phyloP scores from a whole-genome alignment of 306 rosid genomes.

The Abrus pulchellus region DNA sequence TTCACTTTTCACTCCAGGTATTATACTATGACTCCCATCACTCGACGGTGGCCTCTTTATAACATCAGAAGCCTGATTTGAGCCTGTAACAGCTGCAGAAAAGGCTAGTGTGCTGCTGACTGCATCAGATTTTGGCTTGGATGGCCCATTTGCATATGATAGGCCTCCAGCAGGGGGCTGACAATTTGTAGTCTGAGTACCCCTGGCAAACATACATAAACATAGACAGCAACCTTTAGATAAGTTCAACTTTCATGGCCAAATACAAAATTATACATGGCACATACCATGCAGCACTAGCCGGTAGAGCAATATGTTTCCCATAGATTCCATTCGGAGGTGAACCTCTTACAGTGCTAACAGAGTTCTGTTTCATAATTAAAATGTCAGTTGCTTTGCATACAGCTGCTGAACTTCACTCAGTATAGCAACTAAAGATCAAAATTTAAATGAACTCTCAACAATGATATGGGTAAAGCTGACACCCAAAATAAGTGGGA shows the following conservation, averaged over 20 bases:
- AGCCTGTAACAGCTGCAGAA: conserved; percentile 70
- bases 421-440: conserved; percentile 20
- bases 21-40: conserved; percentile 61
- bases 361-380: conserved; percentile 61
- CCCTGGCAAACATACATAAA: conserved; percentile 64
- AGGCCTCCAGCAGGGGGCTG: conserved; percentile 58
- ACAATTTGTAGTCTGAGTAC: conserved; percentile 72
- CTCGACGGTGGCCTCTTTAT: conserved; percentile 56
- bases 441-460: conserved; percentile 20
- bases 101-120: conserved; percentile 58
- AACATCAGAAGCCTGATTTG: conserved; percentile 63
- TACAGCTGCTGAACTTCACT: not conserved
- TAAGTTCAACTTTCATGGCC: conserved; percentile 36
- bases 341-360: conserved; percentile 64
- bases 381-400: conserved; percentile 37
- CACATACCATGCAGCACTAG: conserved; percentile 84
- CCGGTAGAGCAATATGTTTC: conserved; percentile 73
- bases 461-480: not conserved
- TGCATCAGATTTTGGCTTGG: conserved; percentile 69
- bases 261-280: conserved; percentile 40
- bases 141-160: conserved; percentile 63
- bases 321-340: conserved; percentile 86
- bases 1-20: conserved; percentile 60
- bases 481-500: not conserved
- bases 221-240: conserved; percentile 21